These are phyloP conservation scores for Eucalyptus fibrosa DNA, from an alignment of 345 rosid species.

Conservation along the genomic window DNA sequence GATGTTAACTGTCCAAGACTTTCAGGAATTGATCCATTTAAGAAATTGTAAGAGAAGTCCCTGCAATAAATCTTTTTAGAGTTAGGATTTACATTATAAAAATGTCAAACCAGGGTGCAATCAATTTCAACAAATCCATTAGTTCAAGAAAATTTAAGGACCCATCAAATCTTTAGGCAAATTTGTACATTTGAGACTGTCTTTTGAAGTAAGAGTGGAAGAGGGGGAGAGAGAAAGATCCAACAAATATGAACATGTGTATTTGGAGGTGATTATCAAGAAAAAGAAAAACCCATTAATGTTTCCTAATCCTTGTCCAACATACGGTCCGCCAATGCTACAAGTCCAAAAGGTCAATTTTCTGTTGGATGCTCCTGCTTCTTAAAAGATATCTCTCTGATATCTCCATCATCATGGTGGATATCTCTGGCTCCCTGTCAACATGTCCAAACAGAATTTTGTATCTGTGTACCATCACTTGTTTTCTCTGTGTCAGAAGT, in stretches of 20 bases:
- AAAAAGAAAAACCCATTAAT: not conserved
- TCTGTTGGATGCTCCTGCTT: not conserved
- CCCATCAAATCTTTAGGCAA: not conserved
- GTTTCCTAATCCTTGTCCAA: not conserved
- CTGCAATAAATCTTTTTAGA: slow-evolving; percentile 8
- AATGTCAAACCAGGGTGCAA: not conserved
- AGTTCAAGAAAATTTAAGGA: not conserved
- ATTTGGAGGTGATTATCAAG: not conserved
- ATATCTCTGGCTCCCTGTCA: slow-evolving; percentile 34
- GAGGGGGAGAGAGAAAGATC: not conserved
- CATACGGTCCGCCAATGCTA: not conserved
- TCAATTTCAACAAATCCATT: not conserved
- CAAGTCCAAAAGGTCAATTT: not conserved
- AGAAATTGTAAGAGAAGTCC: slow-evolving; percentile 76
- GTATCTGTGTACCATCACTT: slow-evolving; percentile 6
- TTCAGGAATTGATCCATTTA: slow-evolving; percentile 79
- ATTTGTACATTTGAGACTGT: not conserved
- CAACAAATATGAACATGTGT: not conserved
- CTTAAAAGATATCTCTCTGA: not conserved
- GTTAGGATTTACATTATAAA: not conserved
- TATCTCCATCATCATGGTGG: not conserved
- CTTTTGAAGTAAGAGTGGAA: not conserved
- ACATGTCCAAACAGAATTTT: slow-evolving; percentile 33
- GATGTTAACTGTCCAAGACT: slow-evolving; percentile 69
- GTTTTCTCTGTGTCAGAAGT: not conserved